phyloP scores from a whole-genome alignment of 352 stramenopile species.

The Phytophthora cactorum region DNA sequence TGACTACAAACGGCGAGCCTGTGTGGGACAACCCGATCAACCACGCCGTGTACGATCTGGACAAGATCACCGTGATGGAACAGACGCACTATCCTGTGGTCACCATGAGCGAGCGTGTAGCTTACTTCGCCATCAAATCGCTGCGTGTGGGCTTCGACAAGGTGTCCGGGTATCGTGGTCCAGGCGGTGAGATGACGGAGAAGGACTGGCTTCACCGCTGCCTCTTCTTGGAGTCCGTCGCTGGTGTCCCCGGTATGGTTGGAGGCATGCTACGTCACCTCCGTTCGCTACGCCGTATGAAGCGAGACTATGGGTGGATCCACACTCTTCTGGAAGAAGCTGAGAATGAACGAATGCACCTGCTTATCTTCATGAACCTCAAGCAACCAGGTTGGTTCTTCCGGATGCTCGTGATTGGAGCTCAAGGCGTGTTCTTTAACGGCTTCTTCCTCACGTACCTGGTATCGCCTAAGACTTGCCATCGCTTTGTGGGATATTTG shows the following conservation, averaged over 20 bases:
- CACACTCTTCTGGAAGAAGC: slow-evolving; percentile 91
- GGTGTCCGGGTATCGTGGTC: slow-evolving; percentile 57
- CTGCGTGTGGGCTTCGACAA: slow-evolving; percentile 58
- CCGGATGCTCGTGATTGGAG: slow-evolving; percentile 77
- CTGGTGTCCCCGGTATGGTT: slow-evolving; percentile 81
- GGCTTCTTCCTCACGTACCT: slow-evolving; percentile 89
- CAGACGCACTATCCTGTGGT: slow-evolving; percentile 39
- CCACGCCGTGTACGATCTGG: slow-evolving; percentile 43
- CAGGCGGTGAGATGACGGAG: slow-evolving; percentile 67
- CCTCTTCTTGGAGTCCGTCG: slow-evolving; percentile 84
- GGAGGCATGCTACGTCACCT: slow-evolving; percentile 81
- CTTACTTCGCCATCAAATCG: slow-evolving; percentile 40
- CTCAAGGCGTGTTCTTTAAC: slow-evolving; percentile 90
- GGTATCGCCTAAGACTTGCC: slow-evolving; percentile 83
- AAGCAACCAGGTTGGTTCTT: slow-evolving; percentile 86
- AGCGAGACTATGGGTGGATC: slow-evolving; percentile 92
- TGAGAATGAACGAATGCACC: slow-evolving; percentile 95
- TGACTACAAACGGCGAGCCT: slow-evolving; percentile 7
- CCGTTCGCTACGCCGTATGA: slow-evolving; percentile 82
- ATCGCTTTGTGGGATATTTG: slow-evolving; percentile 93
- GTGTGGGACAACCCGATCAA: slow-evolving; percentile 45
- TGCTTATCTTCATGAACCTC: slow-evolving; percentile 91
- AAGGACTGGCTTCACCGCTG: slow-evolving; percentile 67
- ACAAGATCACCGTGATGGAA: slow-evolving; percentile 36
- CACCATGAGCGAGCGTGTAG: slow-evolving; percentile 36